Evolutionary conservation across 441 rosid genomes (phyloP), one percentile per base, ranked within the genome.

Genomic region (Cnidoscolus chayamansa): DNA sequence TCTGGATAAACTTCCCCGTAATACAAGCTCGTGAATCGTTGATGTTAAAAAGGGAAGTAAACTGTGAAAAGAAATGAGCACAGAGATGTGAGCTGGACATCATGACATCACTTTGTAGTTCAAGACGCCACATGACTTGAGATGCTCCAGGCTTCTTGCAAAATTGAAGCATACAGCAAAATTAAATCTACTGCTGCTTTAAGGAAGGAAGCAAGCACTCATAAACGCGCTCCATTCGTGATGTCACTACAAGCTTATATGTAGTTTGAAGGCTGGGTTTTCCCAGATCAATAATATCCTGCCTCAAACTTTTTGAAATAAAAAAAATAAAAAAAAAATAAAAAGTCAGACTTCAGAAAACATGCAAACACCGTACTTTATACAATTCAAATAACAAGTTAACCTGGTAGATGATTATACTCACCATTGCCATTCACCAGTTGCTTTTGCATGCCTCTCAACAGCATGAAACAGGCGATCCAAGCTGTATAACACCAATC

Each of bases 381-480:
- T 9, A 25, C 2, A 70, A 30, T 20, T 20, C 10, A 32, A 37
- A 50, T 65, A 43, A 19, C 1, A 4, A 9, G 7, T 55, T 25
- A 31, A 63, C 25, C 48, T 40, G 10, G 59, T 32, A 25, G 49
- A 55, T 45, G 32, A 19, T 35, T 59, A 13, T 65, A 87, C 94
- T 74, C 56, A 94, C 99, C 85, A 84, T 54, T 86, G 85, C 97
- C 97, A 94, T 86, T 92, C 99, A 17, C 90, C 97, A 17, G 94
- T 89, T 69, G 83, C 85, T 79, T 80, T 81, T 71, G 97, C 99
- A 74, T 92, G 94, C 45, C 84, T 69, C 85, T 91, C 86, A 55
- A 86, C 92, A 32, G 96, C 93, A 74, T 76, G 85, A 70, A 84
- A 86, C 55, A 92, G 77, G 68, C 97, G 84, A 70, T 89, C 93